phyloP scores from a whole-genome alignment of 345 rosid species.

The Brassica carinata region DNA sequence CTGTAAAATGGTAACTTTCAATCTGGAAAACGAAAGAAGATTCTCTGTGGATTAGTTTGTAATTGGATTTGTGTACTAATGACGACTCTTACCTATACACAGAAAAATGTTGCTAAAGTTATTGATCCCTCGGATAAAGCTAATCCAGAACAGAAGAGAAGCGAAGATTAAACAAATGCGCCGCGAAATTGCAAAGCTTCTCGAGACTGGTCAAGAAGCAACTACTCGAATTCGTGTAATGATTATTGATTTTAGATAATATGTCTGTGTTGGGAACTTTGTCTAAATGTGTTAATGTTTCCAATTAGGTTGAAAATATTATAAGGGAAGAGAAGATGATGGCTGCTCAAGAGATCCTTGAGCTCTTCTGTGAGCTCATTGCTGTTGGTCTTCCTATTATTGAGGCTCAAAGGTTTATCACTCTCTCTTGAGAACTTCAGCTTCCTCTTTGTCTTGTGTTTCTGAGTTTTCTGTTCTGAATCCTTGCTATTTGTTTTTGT shows the following conservation, averaged over 20 bases:
- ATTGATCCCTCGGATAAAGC: conserved; percentile 55
- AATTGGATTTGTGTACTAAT: no score
- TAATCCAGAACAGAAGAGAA: conserved; percentile 88
- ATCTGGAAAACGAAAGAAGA: neutral
- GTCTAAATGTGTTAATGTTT: no score
- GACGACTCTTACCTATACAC: conserved; percentile 1
- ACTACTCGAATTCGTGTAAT: conserved; percentile 93
- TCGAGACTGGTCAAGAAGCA: conserved; percentile 98
- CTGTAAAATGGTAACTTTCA: conserved; percentile 68
- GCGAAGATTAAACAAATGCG: conserved; percentile 90
- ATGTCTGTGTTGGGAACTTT: no score
- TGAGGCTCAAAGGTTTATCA: conserved; percentile 80
- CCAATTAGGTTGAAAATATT: conserved; percentile 73
- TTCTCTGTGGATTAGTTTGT: neutral
- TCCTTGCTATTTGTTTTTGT: no score
- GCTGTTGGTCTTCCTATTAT: conserved; percentile 90
- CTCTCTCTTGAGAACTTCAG: neutral
- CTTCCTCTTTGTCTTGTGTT: no score
- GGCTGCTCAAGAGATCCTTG: conserved; percentile 97
- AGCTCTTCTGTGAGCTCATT: conserved; percentile 84
- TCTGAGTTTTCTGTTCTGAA: no score
- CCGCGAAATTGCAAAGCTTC: conserved; percentile 88
- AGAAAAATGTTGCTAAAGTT: conserved; percentile 89
- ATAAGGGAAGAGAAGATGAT: conserved; percentile 96
- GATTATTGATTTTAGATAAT: no score